phyloP scores from a whole-genome alignment of 2,329 filamentous ascomycete genomes.

The Colletotrichum ledebouriae region DNA sequence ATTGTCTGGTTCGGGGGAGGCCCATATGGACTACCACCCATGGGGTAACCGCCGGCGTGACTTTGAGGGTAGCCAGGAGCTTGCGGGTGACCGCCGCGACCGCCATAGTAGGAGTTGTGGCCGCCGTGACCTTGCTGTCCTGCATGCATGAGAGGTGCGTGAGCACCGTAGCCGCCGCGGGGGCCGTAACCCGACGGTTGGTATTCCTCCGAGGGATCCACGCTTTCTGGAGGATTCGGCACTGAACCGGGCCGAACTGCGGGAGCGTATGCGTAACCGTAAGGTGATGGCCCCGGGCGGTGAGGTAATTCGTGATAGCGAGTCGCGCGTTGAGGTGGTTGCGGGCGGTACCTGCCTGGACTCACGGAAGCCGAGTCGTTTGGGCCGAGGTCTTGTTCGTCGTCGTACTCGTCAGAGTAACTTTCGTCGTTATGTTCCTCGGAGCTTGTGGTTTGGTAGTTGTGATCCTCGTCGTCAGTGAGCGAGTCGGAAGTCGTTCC shows the following conservation, averaged over 20 bases:
- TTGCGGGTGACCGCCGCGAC: slow-evolving; percentile 45
- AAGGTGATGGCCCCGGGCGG: slow-evolving; percentile 41
- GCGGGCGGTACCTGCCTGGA: slow-evolving; percentile 48
- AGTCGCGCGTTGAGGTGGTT: slow-evolving; percentile 43
- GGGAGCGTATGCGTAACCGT: slow-evolving; percentile 44
- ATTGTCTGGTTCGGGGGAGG: slow-evolving; percentile 58
- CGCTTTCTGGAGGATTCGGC: slow-evolving; percentile 70
- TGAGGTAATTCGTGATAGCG: slow-evolving; percentile 47
- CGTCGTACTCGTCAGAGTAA: slow-evolving; percentile 50
- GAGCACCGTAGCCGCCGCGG: slow-evolving; percentile 33
- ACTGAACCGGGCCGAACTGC: slow-evolving; percentile 58
- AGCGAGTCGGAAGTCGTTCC: slow-evolving; percentile 51
- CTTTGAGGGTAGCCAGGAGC: slow-evolving; percentile 60
- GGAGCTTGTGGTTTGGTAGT: slow-evolving; percentile 50
- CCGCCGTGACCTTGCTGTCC: slow-evolving; percentile 40
- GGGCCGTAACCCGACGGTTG: slow-evolving; percentile 56
- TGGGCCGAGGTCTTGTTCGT: slow-evolving; percentile 59
- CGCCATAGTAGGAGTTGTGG: slow-evolving; percentile 51
- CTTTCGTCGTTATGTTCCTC: slow-evolving; percentile 48
- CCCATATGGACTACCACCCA: slow-evolving; percentile 47
- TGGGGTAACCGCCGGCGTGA: slow-evolving; percentile 61
- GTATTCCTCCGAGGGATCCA: slow-evolving; percentile 76
- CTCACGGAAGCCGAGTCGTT: slow-evolving; percentile 70
- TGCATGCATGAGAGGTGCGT: slow-evolving; percentile 40
- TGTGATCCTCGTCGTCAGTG: slow-evolving; percentile 56